Percentiles rank a stretch among this genome's conserved stretches.
phyloP scores from a whole-genome alignment of 768 basidiomycete species.

The Phanerochaete carnosa region DNA sequence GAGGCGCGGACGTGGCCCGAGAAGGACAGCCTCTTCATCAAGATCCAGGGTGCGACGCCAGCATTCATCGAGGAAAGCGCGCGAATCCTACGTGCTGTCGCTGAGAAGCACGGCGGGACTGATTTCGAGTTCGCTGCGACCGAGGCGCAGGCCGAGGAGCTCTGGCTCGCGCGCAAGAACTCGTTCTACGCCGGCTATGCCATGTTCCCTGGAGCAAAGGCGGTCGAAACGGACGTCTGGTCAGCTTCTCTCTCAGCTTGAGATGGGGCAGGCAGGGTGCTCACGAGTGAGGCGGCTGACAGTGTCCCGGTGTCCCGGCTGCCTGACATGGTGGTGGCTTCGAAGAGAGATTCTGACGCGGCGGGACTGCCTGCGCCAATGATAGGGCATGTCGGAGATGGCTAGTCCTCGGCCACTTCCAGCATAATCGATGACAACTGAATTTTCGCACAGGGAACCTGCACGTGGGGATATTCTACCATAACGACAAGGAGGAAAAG shows the following conservation, averaged over 20 bases:
- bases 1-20: constrained; percentile 55
- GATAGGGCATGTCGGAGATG: constrained; percentile 79
- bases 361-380: constrained; percentile 59
- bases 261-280: no score
- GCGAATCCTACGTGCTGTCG: constrained; percentile 51
- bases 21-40: constrained; percentile 78
- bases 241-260: constrained; percentile 26
- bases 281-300: neutral
- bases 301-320: constrained; percentile 65
- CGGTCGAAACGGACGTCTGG: constrained; percentile 80
- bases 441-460: constrained; percentile 36
- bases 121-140: constrained; percentile 63
- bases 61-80: constrained; percentile 59
- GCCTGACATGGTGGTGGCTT: constrained; percentile 63
- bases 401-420: constrained; percentile 26
- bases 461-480: constrained; percentile 37
- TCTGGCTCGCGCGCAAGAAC: constrained; percentile 79
- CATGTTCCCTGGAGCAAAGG: constrained; percentile 51
- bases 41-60: constrained; percentile 72
- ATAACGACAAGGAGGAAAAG: constrained; percentile 33
- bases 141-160: constrained; percentile 59
- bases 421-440: neutral
- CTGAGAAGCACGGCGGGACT: constrained; percentile 62
- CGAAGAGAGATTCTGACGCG: constrained; percentile 62
- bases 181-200: constrained; percentile 55